A percentile compares a stretch with the other conserved stretches of the same genome.
phyloP scores from a whole-genome alignment of 2,329 filamentous ascomycete species.

The Paraphaeosphaeria minitans region DNA sequence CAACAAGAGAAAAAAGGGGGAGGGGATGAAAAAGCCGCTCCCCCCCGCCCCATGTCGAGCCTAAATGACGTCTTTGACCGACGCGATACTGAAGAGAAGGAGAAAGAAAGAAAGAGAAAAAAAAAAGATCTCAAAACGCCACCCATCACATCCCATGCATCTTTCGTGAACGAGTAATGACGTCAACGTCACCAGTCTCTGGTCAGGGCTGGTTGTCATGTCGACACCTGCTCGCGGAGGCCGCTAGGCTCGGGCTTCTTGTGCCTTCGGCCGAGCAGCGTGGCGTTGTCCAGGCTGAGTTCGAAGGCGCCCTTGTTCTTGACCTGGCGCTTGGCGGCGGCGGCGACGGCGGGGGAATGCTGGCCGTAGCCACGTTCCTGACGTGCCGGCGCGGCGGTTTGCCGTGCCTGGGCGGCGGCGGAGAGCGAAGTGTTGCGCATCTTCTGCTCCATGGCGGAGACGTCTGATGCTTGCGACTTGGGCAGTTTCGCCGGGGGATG shows the following conservation, averaged over 20 bases:
- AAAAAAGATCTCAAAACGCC: constrained; percentile 3
- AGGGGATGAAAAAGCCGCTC: neutral
- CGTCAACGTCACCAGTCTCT: constrained; percentile 29
- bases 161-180: neutral
- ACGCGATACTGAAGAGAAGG: neutral
- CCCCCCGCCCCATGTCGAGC: neutral
- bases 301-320: constrained; percentile 85
- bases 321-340: constrained; percentile 82
- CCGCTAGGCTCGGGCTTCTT: constrained; percentile 56
- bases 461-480: constrained; percentile 65
- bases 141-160: constrained; percentile 5
- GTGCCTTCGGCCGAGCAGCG: constrained; percentile 75
- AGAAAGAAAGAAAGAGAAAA: no score
- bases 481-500: constrained; percentile 68
- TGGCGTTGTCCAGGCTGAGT: constrained; percentile 88
- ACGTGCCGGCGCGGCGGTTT: constrained; percentile 48
- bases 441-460: constrained; percentile 81
- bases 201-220: constrained; percentile 38
- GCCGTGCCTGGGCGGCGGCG: constrained; percentile 66
- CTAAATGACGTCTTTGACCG: constrained; percentile 2
- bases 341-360: constrained; percentile 82
- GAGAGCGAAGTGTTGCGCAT: constrained; percentile 82
- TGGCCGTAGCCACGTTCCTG: constrained; percentile 81
- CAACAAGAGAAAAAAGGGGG: neutral
- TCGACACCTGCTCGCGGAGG: constrained; percentile 51